These are phyloP conservation scores for Coemansia sp. DNA, from an alignment of 192 early-diverging fungal species.

Conservation along the genomic window DNA sequence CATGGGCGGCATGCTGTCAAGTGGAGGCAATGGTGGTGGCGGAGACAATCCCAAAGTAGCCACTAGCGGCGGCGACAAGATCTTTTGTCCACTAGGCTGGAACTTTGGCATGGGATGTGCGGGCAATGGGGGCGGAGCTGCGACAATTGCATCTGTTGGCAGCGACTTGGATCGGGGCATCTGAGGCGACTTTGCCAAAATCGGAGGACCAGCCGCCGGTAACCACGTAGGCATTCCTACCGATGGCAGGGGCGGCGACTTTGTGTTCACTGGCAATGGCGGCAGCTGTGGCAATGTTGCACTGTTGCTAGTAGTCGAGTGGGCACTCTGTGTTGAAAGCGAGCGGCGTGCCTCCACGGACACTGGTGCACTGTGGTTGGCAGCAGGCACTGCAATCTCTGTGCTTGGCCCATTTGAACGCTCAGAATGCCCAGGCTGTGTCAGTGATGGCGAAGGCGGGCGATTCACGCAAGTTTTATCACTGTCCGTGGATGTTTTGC, in stretches of 20 bases:
- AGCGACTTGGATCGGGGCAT: constrained; percentile 17
- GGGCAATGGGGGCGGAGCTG: constrained; percentile 20
- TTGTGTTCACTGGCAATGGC: constrained; percentile 23
- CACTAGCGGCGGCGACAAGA: background rate
- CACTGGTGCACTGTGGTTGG: background rate
- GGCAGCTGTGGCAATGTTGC: constrained; percentile 17
- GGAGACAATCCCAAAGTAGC: constrained; percentile 6
- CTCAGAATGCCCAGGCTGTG: background rate
- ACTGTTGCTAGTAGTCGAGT: background rate
- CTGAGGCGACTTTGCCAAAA: constrained; percentile 17
- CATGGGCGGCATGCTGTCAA: constrained; percentile 16
- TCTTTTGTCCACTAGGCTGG: constrained; percentile 22
- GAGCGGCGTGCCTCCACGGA: background rate
- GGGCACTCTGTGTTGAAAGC: background rate
- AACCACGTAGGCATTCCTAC: constrained; percentile 41
- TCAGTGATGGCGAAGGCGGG: constrained; percentile 16
- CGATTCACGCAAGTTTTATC: constrained; percentile 39
- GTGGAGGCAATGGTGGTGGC: constrained; percentile 5
- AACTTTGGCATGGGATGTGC: constrained; percentile 47
- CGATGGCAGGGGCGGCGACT: constrained; percentile 38
- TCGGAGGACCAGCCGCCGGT: background rate
- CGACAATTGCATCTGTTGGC: constrained; percentile 12
- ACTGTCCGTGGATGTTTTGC: constrained; percentile 46
- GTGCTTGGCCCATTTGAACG: background rate
- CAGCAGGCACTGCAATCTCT: background rate